Conservation (phyloP, 306 rosid genomes). For the Hippophae gyantsensis region DNA sequence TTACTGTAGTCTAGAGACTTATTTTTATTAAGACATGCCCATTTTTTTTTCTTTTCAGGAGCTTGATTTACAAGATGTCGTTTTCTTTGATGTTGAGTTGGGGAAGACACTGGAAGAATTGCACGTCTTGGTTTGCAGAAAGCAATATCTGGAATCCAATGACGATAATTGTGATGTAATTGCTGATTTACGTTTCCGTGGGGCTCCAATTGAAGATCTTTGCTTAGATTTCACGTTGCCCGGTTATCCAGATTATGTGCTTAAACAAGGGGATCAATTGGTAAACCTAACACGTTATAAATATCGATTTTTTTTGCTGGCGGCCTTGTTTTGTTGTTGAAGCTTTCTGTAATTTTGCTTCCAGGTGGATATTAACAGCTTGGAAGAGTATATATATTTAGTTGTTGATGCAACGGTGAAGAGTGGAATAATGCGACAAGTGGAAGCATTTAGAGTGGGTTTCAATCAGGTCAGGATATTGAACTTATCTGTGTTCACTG, state of each 20-base stretch:
- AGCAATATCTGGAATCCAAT: slow-evolving; percentile 48
- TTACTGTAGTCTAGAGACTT: background rate
- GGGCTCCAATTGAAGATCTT: slow-evolving; percentile 74
- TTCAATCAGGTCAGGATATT: slow-evolving; percentile 70
- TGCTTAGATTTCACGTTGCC: slow-evolving; percentile 84
- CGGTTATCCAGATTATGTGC: slow-evolving; percentile 73
- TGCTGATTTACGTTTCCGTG: slow-evolving; percentile 47
- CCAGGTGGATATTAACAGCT: slow-evolving; percentile 82
- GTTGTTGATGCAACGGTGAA: slow-evolving; percentile 86
- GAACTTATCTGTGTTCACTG: background rate
- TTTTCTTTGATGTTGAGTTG: slow-evolving; percentile 71
- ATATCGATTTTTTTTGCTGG: background rate
- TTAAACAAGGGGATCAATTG: slow-evolving; percentile 77
- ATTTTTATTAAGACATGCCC: slow-evolving; percentile 6
- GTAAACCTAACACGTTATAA: slow-evolving; percentile 30
- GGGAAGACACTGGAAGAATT: slow-evolving; percentile 88
- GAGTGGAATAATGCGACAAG: slow-evolving; percentile 69
- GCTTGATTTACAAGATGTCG: slow-evolving; percentile 91
- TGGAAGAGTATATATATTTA: slow-evolving; percentile 78
- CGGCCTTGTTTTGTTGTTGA: background rate
- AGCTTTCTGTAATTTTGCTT: slow-evolving; percentile 1
- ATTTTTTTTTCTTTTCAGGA: slow-evolving; percentile 42
- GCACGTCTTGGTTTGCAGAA: slow-evolving; percentile 67
- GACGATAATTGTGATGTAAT: slow-evolving; percentile 27
- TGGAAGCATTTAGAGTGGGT: slow-evolving; percentile 90